phyloP scores from a whole-genome alignment of 768 basidiomycete species.

The Suillus tomentosus region DNA sequence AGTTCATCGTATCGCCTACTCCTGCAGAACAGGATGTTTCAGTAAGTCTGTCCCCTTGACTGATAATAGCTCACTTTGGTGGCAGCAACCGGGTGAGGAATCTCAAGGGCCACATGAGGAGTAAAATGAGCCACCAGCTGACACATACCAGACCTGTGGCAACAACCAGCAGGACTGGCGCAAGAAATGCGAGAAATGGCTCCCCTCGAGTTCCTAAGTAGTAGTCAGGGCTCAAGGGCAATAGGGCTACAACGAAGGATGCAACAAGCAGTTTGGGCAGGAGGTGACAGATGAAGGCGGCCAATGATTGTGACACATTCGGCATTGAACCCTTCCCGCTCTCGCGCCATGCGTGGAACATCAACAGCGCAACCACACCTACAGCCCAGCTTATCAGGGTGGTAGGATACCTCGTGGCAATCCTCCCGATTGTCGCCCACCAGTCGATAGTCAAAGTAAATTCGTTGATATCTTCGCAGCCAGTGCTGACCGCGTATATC shows the following conservation, averaged over 20 bases:
- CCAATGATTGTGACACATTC: slow-evolving; percentile 50
- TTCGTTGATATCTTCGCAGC: slow-evolving; percentile 42
- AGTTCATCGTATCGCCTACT: slow-evolving; percentile 33
- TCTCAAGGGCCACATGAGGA: slow-evolving; percentile 49
- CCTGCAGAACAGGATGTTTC: not conserved
- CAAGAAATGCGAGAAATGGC: slow-evolving; percentile 36
- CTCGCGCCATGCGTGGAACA: slow-evolving; percentile 53
- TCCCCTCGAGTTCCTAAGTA: slow-evolving; percentile 65
- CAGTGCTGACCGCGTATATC: slow-evolving; percentile 56
- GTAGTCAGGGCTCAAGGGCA: slow-evolving; percentile 58
- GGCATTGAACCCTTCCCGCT: slow-evolving; percentile 38
- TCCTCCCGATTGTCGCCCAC: slow-evolving; percentile 68
- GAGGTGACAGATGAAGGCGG: slow-evolving; percentile 39
- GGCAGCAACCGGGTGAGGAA: slow-evolving; percentile 16
- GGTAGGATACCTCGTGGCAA: slow-evolving; percentile 73
- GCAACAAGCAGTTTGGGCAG: slow-evolving; percentile 45
- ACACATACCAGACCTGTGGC: slow-evolving; percentile 65
- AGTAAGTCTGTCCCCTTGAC: not conserved
- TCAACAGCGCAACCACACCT: slow-evolving; percentile 61
- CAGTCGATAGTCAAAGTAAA: slow-evolving; percentile 68
- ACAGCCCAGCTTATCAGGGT: slow-evolving; percentile 73
- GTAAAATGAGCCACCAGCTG: slow-evolving; percentile 55
- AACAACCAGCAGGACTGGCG: slow-evolving; percentile 52
- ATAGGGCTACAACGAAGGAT: slow-evolving; percentile 47
- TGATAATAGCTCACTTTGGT: slow-evolving; percentile 18